Percentiles rank a stretch among this genome's conserved stretches.
phyloP scores from a whole-genome alignment of 306 rosid genomes.

The Mimosa pudica region DNA sequence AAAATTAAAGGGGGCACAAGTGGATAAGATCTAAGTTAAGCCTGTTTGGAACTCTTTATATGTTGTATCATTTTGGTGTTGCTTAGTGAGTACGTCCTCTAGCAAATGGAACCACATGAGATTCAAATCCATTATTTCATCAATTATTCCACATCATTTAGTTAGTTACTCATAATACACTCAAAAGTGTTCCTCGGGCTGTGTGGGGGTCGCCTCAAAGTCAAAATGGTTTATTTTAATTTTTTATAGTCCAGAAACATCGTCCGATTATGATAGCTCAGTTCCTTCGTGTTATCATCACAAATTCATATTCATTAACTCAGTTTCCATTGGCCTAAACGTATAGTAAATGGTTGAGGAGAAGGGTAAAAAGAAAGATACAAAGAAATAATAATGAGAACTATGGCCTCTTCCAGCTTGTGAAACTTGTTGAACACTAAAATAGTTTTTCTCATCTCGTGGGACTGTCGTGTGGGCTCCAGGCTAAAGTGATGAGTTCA shows the following conservation, averaged over 20 bases:
- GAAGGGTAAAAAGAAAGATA: background rate
- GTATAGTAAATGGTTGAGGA: background rate
- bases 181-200: background rate
- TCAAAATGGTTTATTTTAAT: background rate
- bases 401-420: background rate
- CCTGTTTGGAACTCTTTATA: conserved; percentile 46
- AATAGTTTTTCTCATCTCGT: background rate
- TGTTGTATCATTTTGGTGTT: conserved; percentile 40
- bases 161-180: background rate
- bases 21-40: conserved; percentile 17
- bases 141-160: conserved; percentile 28
- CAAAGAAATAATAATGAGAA: background rate
- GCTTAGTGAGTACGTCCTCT: conserved; percentile 38
- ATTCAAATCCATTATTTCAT: background rate
- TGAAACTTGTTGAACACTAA: conserved; percentile 14
- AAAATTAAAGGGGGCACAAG: conserved; percentile 25
- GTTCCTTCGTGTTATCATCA: conserved; percentile 24
- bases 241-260: background rate
- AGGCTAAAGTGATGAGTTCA: conserved; percentile 12
- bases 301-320: conserved; percentile 4
- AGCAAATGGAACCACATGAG: conserved; percentile 45
- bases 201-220: background rate
- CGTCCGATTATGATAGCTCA: background rate
- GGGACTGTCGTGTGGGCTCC: conserved; percentile 14
- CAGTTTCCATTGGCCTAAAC: conserved; percentile 8